Base-by-base conservation (phyloP, 805 yeast species). In the Candida loeiensis region DNA sequence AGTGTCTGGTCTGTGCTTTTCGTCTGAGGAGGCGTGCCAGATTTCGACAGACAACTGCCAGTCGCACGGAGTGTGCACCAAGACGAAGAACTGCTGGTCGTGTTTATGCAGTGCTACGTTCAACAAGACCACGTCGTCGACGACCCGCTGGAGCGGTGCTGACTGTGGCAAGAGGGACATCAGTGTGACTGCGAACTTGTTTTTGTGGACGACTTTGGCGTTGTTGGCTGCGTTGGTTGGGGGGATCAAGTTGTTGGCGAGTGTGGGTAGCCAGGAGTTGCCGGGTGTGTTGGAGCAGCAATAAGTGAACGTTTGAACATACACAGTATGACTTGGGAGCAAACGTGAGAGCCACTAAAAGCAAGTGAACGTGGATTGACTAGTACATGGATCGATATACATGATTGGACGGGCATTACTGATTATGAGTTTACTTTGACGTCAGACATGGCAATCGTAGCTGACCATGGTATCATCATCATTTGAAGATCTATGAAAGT, bases 141-240 rank as follows among this genome's bases (percentile, higher is more conserved):
- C 82, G 19, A 73, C 76, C 32, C 60, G 61, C 39, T 78, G 82
- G 82, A 58, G 76, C 1, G 84, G 83, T 17, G 50, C 48, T 43
- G 76, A 78, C 45, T 85, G 93, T 59, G 69, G 74, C 51, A 84
- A 83, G 71, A 71, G 69, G 51, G 90, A 85, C 52, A 71, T 83
- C 44, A 73, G 84, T 33, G 70, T 76, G 3, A 79, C 79, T 59
- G 79, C 84, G 50, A 77, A 84, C 54, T 69, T 85, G 51, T 68
- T 84, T 47, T 73, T 83, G 51, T 84, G 91, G 88, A 71, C 85
- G 2, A 60, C 74, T 9, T 47, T 82, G 9, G 74, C 71, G 2
- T 58, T 80, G 38, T 36, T 69, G 25, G 59, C 66, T 7, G 59
- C 76, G 15, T 62, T 78, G 34, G 76, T 61, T 27, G 69, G 65